Evolutionary conservation across 495 filamentous ascomycete genomes (phyloP).

Genomic region (Hypoxylon perforatum): DNA sequence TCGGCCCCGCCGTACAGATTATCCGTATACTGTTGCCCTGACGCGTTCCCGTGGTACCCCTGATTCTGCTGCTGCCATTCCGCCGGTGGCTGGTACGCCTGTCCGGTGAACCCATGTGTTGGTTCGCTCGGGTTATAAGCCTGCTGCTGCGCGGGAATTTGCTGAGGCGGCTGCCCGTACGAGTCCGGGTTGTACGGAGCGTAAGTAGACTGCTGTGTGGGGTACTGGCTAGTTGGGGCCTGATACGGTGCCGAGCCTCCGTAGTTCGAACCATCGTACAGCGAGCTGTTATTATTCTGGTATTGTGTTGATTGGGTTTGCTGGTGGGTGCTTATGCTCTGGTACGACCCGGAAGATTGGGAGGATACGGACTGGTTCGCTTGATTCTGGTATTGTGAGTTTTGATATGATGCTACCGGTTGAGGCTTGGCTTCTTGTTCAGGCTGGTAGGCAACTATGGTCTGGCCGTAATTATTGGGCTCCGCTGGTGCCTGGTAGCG

Average conservation of each 20-base stretch:
- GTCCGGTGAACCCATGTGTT: conserved; percentile 20
- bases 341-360: conserved; percentile 28
- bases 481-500: conserved; percentile 15
- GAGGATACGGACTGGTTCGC: conserved; percentile 7
- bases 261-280: conserved; percentile 28
- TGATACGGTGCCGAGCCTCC: conserved; percentile 12
- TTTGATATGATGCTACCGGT: conserved; percentile 15
- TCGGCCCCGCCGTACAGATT: conserved; percentile 24
- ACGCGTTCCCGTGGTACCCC: conserved; percentile 31
- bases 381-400: conserved; percentile 9
- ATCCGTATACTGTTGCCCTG: conserved; percentile 28
- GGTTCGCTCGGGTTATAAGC: conserved; percentile 14
- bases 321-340: conserved; percentile 26
- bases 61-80: conserved; percentile 38
- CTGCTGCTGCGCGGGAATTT: conserved; percentile 11
- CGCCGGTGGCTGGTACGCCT: conserved; percentile 37
- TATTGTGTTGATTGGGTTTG: conserved; percentile 36
- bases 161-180: conserved; percentile 14
- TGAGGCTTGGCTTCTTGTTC: conserved; percentile 1
- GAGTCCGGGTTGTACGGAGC: conserved; percentile 42
- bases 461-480: conserved; percentile 11
- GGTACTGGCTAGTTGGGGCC: conserved; percentile 22
- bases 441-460: conserved; percentile 27
- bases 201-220: conserved; percentile 28
- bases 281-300: conserved; percentile 11